Percentiles rank a stretch among this genome's conserved stretches.
Evolutionary conservation across 345 rosid genomes (phyloP).

Genomic region (Salix caprea): DNA sequence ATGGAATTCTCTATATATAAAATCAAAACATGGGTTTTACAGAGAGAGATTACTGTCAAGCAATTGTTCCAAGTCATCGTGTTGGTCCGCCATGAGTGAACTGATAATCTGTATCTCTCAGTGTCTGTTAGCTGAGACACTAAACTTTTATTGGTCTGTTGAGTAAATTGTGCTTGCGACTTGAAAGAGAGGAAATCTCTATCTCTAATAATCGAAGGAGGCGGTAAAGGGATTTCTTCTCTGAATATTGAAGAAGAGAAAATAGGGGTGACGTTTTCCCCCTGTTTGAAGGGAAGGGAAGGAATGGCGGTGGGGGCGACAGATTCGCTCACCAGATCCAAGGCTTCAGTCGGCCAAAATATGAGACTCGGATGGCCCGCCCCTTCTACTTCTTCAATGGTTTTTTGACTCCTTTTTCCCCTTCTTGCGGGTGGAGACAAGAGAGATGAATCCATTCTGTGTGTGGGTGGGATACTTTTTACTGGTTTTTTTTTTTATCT

Average conservation of each 20-base stretch:
- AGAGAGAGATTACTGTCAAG: constrained; percentile 63
- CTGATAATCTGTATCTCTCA: background rate
- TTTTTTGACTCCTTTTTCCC: too few species aligned
- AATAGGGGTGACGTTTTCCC: background rate
- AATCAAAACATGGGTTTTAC: background rate
- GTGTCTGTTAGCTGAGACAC: background rate
- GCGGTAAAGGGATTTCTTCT: background rate
- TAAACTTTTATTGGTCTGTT: background rate
- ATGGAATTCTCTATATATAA: background rate
- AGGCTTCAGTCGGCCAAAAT: too few species aligned
- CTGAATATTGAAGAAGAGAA: background rate
- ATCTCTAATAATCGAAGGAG: too few species aligned
- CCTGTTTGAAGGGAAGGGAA: background rate
- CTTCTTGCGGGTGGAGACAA: too few species aligned
- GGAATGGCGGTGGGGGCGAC: background rate
- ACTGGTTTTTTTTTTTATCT: too few species aligned
- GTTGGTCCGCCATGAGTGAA: constrained; percentile 47
- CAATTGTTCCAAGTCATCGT: constrained; percentile 91
- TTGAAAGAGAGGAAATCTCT: too few species aligned
- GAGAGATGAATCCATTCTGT: too few species aligned
- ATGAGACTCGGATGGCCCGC: too few species aligned
- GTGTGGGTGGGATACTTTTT: too few species aligned
- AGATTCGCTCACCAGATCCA: too few species aligned
- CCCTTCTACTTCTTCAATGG: too few species aligned
- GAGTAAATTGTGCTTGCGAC: background rate